Percentiles rank a stretch among this genome's conserved stretches.
phyloP scores from a whole-genome alignment of 371 early-diverging fungal genomes.

The Sporodiniella umbellata region DNA sequence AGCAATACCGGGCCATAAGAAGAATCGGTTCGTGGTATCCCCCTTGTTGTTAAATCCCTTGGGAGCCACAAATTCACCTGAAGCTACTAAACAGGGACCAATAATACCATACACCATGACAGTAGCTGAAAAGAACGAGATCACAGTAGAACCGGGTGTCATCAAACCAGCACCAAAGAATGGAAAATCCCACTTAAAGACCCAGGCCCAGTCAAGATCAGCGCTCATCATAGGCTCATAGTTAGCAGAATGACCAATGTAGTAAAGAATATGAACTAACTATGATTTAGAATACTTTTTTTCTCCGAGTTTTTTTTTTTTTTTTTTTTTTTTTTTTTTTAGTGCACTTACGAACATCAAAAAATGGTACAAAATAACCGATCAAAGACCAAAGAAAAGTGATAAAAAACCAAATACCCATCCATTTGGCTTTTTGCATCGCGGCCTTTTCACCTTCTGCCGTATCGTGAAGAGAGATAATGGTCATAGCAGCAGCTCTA shows the following conservation, averaged over 20 bases:
- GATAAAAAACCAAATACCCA: conserved; percentile 47
- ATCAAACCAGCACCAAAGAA: conserved; percentile 75
- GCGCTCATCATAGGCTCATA: conserved; percentile 48
- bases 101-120: conserved; percentile 56
- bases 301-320: neutral
- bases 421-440: conserved; percentile 45
- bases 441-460: conserved; percentile 41
- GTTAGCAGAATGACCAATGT: conserved; percentile 50
- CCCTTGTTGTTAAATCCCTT: conserved; percentile 35
- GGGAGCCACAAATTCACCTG: conserved; percentile 33
- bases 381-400: conserved; percentile 49
- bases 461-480: conserved; percentile 56
- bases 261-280: conserved; percentile 55
- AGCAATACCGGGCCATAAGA: conserved; percentile 72
- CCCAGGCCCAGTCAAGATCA: conserved; percentile 59
- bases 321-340: no score
- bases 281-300: no score
- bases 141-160: conserved; percentile 56
- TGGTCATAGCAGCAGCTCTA: conserved; percentile 67
- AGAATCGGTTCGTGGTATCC: conserved; percentile 51
- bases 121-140: conserved; percentile 55
- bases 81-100: conserved; percentile 38
- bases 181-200: conserved; percentile 50
- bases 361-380: conserved; percentile 58
- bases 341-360: conserved; percentile 40